Evolutionary conservation across 306 rosid species (phyloP), one percentile per base, ranked within the genome.

Genomic region (Quillaja saponaria): DNA sequence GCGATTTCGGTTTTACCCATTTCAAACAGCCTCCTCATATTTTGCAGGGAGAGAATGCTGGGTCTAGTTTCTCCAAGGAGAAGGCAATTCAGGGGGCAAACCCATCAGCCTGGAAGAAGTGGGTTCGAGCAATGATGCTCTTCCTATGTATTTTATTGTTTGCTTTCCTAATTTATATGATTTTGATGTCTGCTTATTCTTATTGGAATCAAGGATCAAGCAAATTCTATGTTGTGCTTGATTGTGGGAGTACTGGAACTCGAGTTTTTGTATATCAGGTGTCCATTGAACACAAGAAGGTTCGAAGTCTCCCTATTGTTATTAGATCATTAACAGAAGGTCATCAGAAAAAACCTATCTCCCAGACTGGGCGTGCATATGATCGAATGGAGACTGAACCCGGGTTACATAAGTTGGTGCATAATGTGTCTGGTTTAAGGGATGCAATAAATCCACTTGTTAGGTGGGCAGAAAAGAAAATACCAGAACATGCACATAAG

Each of bases 331-430:
- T 85, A 11, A 55, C 57, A 0, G 76, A 69, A 54, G 83, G 79
- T 19, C 58, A 72, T 34, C 78, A 21, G 2, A 79, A 61, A 55
- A 86, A 63, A 64, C 68, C 61, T 19, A 73, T 69, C 11, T 44
- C 78, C 0, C 76, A 69, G 40, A 52, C 42, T 0, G 95, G 96
- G 6, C 94, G 96, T n/a, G 98, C 98, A 25, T 92, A 92, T 20
- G 76, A 92, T 75, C 71, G 98, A 63, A 78, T 88, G 84, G 98
- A 92, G 75, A 86, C 96, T 20, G 98, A 92, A 59, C 98, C 98
- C 1, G 98, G 96, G 31, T 73, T 92, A 38, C 90, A 92, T 79
- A 92, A 84, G 71, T 78, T 92, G 66, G 94, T 84, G 8, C 75
- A 69, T 55, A 83, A 92, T 67, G 58, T 69, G 4, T 66, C 96